Evolutionary conservation across 768 basidiomycete species (phyloP).

Genomic region (Mycena galopus): DNA sequence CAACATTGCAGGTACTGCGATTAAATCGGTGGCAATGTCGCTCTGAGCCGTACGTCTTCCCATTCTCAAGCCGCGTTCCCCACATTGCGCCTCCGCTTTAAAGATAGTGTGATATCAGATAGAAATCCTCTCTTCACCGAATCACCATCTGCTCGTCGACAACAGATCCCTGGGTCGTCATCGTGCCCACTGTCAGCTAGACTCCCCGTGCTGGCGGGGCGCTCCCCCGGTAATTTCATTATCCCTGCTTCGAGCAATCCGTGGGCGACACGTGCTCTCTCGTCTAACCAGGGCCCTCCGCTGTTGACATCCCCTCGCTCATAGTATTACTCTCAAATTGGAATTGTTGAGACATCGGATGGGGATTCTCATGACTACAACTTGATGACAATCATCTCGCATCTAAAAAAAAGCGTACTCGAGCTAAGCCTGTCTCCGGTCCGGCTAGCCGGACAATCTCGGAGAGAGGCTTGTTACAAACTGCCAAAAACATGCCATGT

Average conservation of each 20-base stretch:
- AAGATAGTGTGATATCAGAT: too few relatives aligned
- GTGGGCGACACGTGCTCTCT: not conserved
- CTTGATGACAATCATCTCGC: not conserved
- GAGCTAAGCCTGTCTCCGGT: not conserved
- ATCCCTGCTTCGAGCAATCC: not conserved
- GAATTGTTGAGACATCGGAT: not conserved
- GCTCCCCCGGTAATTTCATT: not conserved
- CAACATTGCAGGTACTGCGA: too few relatives aligned
- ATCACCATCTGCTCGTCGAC: too few relatives aligned
- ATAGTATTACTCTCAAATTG: not conserved
- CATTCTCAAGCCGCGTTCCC: too few relatives aligned
- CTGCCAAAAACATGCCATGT: too few relatives aligned
- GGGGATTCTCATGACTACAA: not conserved
- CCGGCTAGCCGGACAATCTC: too few relatives aligned
- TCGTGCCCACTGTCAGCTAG: not conserved
- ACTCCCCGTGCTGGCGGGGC: not conserved
- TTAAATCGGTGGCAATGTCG: too few relatives aligned
- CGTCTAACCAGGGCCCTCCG: not conserved
- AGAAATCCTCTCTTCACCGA: too few relatives aligned
- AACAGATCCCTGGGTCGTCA: too few relatives aligned
- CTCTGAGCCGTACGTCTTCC: too few relatives aligned
- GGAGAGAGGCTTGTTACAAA: too few relatives aligned
- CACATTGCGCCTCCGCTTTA: too few relatives aligned
- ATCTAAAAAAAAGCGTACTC: not conserved
- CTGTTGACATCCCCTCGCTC: not conserved